Conservation (phyloP, 495 filamentous ascomycete genomes). For the Thozetella sp. region DNA sequence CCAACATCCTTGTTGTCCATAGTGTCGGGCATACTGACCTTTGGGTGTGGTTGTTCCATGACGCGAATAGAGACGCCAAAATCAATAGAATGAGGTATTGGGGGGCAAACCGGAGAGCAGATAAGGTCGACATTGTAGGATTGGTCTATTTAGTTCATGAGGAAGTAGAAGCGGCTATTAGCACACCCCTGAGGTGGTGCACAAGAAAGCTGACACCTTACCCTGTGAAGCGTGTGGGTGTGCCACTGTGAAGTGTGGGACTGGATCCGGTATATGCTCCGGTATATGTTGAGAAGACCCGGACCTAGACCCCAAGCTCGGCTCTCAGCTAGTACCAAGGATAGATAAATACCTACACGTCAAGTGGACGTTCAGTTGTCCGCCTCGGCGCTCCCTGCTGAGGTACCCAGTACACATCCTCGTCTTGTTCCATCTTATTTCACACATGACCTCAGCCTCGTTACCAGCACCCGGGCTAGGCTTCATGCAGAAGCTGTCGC, state of each 20-base stretch:
- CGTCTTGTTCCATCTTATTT: background rate
- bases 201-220: background rate
- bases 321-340: background rate
- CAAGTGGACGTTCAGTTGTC: background rate
- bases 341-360: background rate
- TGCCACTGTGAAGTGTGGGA: background rate
- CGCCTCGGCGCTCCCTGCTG: background rate
- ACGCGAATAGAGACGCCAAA: background rate
- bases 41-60: background rate
- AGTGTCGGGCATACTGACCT: background rate
- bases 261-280: background rate
- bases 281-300: background rate
- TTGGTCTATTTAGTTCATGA: background rate
- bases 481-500: conserved; percentile 27
- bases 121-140: background rate
- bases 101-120: background rate
- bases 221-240: background rate
- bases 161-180: background rate
- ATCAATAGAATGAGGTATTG: background rate
- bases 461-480: background rate
- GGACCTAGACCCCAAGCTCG: background rate
- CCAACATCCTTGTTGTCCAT: background rate
- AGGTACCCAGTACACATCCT: background rate
- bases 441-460: background rate
- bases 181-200: background rate